Evolutionary conservation across 192 early-diverging fungal species (phyloP).

Genomic region (Coemansia sp.): DNA sequence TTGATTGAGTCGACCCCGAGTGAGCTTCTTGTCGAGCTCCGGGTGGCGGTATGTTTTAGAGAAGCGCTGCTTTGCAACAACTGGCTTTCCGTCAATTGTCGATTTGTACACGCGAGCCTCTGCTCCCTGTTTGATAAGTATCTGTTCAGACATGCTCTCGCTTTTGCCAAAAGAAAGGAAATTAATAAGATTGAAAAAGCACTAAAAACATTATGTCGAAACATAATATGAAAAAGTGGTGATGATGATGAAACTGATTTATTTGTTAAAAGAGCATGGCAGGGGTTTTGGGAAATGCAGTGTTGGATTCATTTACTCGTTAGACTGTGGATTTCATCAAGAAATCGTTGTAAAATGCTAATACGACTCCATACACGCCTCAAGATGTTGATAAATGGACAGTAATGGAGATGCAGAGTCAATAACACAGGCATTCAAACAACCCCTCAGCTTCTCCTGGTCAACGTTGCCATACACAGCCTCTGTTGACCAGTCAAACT

Average conservation of each 20-base stretch:
- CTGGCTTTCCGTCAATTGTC: slow-evolving; percentile 58
- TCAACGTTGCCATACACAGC: slow-evolving; percentile 44
- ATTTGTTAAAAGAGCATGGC: too few species aligned
- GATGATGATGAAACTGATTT: too few species aligned
- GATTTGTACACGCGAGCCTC: slow-evolving; percentile 83
- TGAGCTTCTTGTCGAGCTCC: slow-evolving; percentile 83
- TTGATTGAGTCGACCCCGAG: slow-evolving; percentile 72
- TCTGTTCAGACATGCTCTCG: slow-evolving; percentile 16
- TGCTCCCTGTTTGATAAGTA: slow-evolving; percentile 83
- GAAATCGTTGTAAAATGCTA: slow-evolving; percentile 6
- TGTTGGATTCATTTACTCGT: too few species aligned
- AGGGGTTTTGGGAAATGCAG: too few species aligned
- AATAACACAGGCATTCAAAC: slow-evolving; percentile 28
- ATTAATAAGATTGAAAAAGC: background rate
- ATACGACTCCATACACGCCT: slow-evolving; percentile 32
- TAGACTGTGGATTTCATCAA: too few species aligned
- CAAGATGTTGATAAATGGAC: slow-evolving; percentile 50
- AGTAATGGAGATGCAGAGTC: slow-evolving; percentile 26
- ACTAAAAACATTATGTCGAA: background rate
- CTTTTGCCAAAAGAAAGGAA: background rate
- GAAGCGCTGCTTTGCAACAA: slow-evolving; percentile 92
- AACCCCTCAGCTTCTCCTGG: slow-evolving; percentile 11
- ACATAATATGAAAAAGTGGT: background rate
- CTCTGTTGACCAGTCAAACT: slow-evolving; percentile 43
- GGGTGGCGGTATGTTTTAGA: slow-evolving; percentile 91